Percentiles rank a stretch among this genome's conserved stretches.
phyloP scores from a whole-genome alignment of 176 grass and related monocot species.

The bread wheat (Triticum aestivum) region DNA sequence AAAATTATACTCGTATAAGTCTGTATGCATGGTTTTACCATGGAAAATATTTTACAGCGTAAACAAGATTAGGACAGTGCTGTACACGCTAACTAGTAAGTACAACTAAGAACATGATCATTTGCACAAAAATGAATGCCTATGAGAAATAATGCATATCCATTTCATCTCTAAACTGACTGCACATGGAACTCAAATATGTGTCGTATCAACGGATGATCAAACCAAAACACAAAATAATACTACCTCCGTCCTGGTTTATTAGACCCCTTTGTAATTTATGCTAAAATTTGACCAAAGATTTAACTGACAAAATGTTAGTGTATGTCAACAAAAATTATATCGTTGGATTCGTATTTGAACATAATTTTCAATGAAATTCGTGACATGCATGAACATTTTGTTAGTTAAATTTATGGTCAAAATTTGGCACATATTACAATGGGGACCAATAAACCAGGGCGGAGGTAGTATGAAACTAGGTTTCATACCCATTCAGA shows the following conservation, averaged over 20 bases:
- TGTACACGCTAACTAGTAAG: neutral
- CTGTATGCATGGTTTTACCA: conserved; percentile 4
- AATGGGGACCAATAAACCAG: too few relatives aligned
- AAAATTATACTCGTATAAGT: neutral
- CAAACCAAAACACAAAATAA: neutral
- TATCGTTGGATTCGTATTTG: too few relatives aligned
- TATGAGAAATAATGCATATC: neutral
- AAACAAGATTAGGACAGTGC: neutral
- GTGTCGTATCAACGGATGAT: neutral
- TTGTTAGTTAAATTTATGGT: too few relatives aligned
- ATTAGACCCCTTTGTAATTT: too few relatives aligned
- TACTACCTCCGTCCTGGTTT: too few relatives aligned
- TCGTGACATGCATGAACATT: too few relatives aligned
- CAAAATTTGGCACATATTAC: too few relatives aligned
- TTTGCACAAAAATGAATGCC: neutral
- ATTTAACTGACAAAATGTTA: too few relatives aligned
- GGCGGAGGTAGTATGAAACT: neutral
- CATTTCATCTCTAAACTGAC: neutral
- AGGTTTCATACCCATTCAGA: conserved; percentile 6
- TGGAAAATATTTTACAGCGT: neutral
- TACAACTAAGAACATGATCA: conserved; percentile 17
- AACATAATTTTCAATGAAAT: too few relatives aligned
- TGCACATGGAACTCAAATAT: neutral
- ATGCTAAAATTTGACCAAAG: too few relatives aligned
- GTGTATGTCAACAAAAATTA: too few relatives aligned